phyloP scores from a whole-genome alignment of 2,329 filamentous ascomycete species.

The Xylariomycetidae sp. region DNA sequence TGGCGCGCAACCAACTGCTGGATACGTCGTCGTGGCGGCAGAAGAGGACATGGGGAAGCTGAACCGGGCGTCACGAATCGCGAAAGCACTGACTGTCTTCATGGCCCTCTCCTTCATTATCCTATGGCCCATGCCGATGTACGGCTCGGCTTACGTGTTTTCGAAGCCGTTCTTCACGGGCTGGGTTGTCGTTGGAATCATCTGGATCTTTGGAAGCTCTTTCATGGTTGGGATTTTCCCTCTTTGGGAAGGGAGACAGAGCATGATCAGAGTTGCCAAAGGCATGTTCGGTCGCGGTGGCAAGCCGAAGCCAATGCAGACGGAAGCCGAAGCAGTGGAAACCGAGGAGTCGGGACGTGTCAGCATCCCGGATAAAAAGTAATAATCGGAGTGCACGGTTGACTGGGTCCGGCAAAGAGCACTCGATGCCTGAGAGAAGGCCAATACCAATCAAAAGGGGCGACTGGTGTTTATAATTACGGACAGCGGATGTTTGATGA shows the following conservation, averaged over 20 bases:
- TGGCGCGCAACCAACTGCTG: constrained; percentile 11
- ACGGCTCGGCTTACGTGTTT: constrained; percentile 23
- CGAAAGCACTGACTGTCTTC: constrained; percentile 38
- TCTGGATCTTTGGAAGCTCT: constrained; percentile 69
- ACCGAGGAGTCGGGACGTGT: too few relatives aligned
- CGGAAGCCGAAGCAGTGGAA: constrained; percentile 4
- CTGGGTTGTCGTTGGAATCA: constrained; percentile 67
- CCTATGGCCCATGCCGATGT: constrained; percentile 27
- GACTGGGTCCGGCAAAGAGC: too few relatives aligned
- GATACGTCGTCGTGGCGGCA: constrained; percentile 2
- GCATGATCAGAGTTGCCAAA: constrained; percentile 53
- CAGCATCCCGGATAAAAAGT: too few relatives aligned
- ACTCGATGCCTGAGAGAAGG: too few relatives aligned
- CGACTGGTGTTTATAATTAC: too few relatives aligned
- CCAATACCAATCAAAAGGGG: too few relatives aligned
- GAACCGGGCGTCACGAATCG: constrained; percentile 7
- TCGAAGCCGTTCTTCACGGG: constrained; percentile 63
- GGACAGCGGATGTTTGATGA: too few relatives aligned
- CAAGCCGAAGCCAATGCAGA: neutral
- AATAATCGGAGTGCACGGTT: too few relatives aligned
- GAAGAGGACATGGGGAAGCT: constrained; percentile 8
- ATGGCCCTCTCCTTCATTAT: constrained; percentile 51
- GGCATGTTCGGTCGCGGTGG: constrained; percentile 41
- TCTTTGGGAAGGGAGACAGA: constrained; percentile 67
- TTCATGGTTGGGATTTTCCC: constrained; percentile 73